Evolutionary conservation across 768 basidiomycete genomes (phyloP).

Genomic region (Tylopilus felleus): DNA sequence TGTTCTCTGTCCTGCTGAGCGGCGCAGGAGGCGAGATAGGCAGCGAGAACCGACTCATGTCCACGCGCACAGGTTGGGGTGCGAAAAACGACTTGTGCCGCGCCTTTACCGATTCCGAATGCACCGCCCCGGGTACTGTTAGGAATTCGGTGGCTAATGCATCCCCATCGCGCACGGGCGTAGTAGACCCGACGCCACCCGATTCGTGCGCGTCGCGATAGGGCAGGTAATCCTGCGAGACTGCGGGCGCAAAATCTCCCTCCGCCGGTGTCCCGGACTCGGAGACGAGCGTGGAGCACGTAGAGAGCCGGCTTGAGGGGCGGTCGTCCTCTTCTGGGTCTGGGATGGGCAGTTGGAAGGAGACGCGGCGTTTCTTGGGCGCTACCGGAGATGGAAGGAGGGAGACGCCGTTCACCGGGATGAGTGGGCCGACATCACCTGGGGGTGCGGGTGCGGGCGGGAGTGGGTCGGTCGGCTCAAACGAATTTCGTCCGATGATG

Average conservation of each 20-base stretch:
- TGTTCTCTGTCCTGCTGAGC: not conserved
- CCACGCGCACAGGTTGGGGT: slow-evolving; percentile 6
- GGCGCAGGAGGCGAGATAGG: slow-evolving; percentile 2
- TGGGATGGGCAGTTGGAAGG: slow-evolving; percentile 6
- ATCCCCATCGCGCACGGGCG: not conserved
- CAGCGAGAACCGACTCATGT: slow-evolving; percentile 18
- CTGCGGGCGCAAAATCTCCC: not conserved
- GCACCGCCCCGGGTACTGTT: not conserved
- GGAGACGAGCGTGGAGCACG: slow-evolving; percentile 16
- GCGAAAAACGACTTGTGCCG: slow-evolving; percentile 13
- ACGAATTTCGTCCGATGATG: slow-evolving; percentile 12
- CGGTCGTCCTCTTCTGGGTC: not conserved
- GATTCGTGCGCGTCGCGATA: not conserved
- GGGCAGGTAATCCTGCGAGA: not conserved
- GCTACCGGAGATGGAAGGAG: not conserved
- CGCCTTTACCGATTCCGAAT: not conserved
- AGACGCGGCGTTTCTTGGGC: not conserved
- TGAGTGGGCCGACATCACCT: not conserved
- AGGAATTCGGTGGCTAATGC: not conserved
- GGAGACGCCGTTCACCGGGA: not conserved
- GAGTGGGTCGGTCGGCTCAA: not conserved
- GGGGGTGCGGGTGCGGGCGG: not conserved
- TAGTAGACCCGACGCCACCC: not conserved
- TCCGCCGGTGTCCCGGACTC: not conserved
- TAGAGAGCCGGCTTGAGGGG: slow-evolving; percentile 1